Base-by-base conservation (phyloP, 208 protist genomes). In the Acanthamoeba triangularis region DNA sequence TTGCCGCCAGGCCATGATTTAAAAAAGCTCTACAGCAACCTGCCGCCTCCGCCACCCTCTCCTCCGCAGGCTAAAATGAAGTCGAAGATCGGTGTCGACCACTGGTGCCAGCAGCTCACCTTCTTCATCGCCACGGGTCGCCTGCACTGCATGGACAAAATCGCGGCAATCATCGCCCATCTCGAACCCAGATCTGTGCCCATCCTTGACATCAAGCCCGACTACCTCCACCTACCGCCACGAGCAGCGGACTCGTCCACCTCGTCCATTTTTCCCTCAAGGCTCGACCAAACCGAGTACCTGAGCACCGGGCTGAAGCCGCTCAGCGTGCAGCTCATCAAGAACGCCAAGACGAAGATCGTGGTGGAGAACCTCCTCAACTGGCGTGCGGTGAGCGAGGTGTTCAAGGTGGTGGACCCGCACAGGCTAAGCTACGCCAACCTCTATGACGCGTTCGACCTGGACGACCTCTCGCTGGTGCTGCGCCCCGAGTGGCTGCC, bases 311-410 rank as follows among this genome's bases (percentile, higher is more conserved):
- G 80, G 23, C 49, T 88, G 16, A 18, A 41, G 28, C 41, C 47
- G 80, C 80, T 88, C 18, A 88, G 80, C 80, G 35, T 88, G 44
- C 80, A 88, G 80, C 80, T 88, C 18, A 8, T 63, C 25, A 88
- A 88, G 49, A 52, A 3, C 69, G 69, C 33, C 69, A 88, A 88
- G 80, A 28, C 44, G 23, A 63, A 63, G 80, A 41, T 88, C 80
- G 41, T 63, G 47, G 25, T 88, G 20, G 80, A 88, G 44, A 88
- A 88, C 23, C 80, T 88, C 25, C 61, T 88, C 44, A 35, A 88
- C 80, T 61, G 47, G 80, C 80, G 41, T 7, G 28, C 44, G 6
- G 41, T 88, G 80, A 52, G 49, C 80, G 80, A 52, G 25, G 47
- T 88, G 28, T 88, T 88, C 59, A 65, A 88, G 80, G 80, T 88